Percentiles rank a stretch among this genome's conserved stretches.
Evolutionary conservation across 257 asterid species (phyloP).

Genomic region (Ajuga chamaepitys): DNA sequence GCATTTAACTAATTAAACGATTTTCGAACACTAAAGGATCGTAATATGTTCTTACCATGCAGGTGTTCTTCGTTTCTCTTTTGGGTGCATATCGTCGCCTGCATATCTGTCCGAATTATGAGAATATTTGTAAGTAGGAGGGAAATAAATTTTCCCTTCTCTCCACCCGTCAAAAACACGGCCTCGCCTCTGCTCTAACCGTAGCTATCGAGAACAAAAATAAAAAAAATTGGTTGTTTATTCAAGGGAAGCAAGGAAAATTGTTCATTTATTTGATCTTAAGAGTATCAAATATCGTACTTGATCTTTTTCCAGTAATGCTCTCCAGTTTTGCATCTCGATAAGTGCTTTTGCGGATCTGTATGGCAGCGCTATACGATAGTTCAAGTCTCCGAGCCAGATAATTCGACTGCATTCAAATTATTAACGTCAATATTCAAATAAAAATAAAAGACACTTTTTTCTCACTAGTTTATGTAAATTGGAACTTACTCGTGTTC

Average conservation of each 20-base stretch:
- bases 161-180: conserved; percentile 95
- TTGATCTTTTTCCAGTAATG: conserved; percentile 87
- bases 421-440: conserved; percentile 8
- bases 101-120: conserved; percentile 94
- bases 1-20: not conserved
- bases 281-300: conserved; percentile 30
- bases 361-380: conserved; percentile 83
- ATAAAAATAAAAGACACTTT: not conserved
- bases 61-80: conserved; percentile 94
- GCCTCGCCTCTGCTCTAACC: conserved; percentile 83
- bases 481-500: conserved; percentile 67
- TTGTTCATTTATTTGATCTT: not conserved
- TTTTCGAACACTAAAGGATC: not conserved
- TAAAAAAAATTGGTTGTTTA: conserved; percentile 1
- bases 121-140: conserved; percentile 94
- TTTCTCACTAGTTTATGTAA: not conserved
- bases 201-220: conserved; percentile 40
- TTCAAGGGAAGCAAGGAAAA: not conserved
- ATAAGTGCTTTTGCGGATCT: conserved; percentile 94
- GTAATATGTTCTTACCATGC: conserved; percentile 58
- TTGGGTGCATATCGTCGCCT: conserved; percentile 91
- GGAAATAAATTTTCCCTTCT: conserved; percentile 96
- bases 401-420: conserved; percentile 62
- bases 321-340: conserved; percentile 99
- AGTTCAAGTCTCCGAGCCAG: conserved; percentile 98